Evolutionary conservation across 371 early-diverging fungal genomes (phyloP).

Genomic region (Rhizopus sp.): DNA sequence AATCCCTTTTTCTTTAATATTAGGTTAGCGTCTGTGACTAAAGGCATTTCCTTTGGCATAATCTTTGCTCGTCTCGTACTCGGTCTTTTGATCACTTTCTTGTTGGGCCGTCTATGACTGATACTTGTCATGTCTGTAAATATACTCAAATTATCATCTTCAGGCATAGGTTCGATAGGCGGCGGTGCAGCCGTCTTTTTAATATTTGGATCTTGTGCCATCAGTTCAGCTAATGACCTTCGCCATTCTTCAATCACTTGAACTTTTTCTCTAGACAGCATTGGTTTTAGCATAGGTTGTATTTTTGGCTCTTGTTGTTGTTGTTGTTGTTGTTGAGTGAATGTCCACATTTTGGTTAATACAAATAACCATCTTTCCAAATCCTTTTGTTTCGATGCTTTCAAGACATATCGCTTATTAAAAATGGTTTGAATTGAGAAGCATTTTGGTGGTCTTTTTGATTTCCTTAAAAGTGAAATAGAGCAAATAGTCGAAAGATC

Average conservation of each 20-base stretch:
- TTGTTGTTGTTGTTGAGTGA: conserved; percentile 26
- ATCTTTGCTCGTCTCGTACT: conserved; percentile 22
- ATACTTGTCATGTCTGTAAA: conserved; percentile 49
- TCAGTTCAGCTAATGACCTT: conserved; percentile 44
- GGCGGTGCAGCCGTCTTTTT: conserved; percentile 27
- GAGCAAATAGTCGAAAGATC: conserved; percentile 40
- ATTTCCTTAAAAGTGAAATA: conserved; percentile 42
- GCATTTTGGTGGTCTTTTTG: conserved; percentile 35
- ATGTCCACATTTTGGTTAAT: conserved; percentile 52
- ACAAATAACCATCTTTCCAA: conserved; percentile 58
- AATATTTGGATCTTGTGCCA: conserved; percentile 33
- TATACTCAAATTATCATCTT: conserved; percentile 41
- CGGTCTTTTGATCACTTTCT: conserved; percentile 10
- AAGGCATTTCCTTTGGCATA: conserved; percentile 25
- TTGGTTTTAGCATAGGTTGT: conserved; percentile 3
- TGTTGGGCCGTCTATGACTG: conserved; percentile 28
- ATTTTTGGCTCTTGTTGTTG: conserved; percentile 22
- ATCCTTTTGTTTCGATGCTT: conserved; percentile 51
- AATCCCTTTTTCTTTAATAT: conserved; percentile 40
- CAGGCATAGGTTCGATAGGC: conserved; percentile 50
- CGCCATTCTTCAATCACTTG: conserved; percentile 52
- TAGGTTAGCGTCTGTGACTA: conserved; percentile 18
- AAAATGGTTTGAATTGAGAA: conserved; percentile 48
- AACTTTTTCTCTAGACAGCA: conserved; percentile 38
- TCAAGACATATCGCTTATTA: conserved; percentile 34